Conservation (phyloP, 495 filamentous ascomycete genomes). For the Halenospora varia region DNA sequence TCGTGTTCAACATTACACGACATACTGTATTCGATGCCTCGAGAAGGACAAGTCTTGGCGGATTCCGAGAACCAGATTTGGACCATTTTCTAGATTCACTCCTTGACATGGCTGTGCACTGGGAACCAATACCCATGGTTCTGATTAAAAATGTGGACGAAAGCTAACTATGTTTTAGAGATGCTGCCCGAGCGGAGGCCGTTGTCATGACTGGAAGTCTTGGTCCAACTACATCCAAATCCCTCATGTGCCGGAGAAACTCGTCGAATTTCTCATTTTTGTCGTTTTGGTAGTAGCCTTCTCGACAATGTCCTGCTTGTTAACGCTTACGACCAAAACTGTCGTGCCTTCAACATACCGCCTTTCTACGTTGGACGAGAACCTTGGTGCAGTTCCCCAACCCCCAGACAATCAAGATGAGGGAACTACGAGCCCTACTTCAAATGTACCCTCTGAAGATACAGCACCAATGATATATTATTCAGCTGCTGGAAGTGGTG, state of each 20-base stretch:
- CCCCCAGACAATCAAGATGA: constrained; percentile 14
- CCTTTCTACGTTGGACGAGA: constrained; percentile 84
- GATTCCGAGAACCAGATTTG: too few species aligned
- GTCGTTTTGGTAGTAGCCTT: constrained; percentile 66
- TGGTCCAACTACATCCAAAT: constrained; percentile 66
- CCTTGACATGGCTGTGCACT: too few species aligned
- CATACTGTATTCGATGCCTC: too few species aligned
- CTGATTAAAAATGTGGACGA: too few species aligned
- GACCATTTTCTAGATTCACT: too few species aligned
- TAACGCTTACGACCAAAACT: constrained; percentile 86
- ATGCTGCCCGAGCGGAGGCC: constrained; percentile 68
- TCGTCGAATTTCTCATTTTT: constrained; percentile 75
- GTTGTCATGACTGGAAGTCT: constrained; percentile 67
- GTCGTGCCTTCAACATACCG: constrained; percentile 84
- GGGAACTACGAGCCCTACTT: constrained; percentile 39
- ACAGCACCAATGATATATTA: constrained; percentile 83
- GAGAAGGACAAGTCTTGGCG: too few species aligned
- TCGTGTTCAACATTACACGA: too few species aligned
- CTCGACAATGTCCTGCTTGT: constrained; percentile 66
- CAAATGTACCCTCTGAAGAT: constrained; percentile 28
- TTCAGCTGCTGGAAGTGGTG: constrained; percentile 91
- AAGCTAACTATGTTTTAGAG: too few species aligned
- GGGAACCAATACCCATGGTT: too few species aligned
- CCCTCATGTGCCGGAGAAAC: constrained; percentile 46
- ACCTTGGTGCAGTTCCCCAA: constrained; percentile 45